Evolutionary conservation across 371 early-diverging fungal species (phyloP).

Genomic region (Mucor plumbeus): DNA sequence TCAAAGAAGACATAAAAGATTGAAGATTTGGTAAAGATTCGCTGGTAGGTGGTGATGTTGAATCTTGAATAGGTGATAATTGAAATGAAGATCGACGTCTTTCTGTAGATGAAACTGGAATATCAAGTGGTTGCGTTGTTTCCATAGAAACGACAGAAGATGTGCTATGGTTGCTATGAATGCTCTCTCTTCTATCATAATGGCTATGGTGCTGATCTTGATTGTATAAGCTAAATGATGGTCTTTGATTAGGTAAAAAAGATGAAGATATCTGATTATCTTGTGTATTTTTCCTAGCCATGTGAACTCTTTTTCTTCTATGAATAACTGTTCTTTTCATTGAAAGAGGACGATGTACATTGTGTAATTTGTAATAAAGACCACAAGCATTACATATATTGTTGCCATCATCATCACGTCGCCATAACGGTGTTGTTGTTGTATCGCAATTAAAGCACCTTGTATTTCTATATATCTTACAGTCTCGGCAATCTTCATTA

Average conservation of each 20-base stretch:
- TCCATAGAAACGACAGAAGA: not conserved
- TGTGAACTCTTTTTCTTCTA: slow-evolving; percentile 39
- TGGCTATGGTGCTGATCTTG: not conserved
- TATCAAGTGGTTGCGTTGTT: not conserved
- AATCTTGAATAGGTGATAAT: slow-evolving; percentile 13
- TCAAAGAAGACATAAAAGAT: slow-evolving; percentile 15
- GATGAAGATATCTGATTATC: not conserved
- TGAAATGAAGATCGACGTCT: slow-evolving; percentile 13
- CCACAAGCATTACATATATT: slow-evolving; percentile 80
- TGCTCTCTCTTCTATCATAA: not conserved
- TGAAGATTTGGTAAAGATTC: slow-evolving; percentile 25
- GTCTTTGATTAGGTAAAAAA: not conserved
- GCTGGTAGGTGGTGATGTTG: not conserved
- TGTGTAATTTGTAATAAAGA: slow-evolving; percentile 72
- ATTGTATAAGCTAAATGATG: not conserved
- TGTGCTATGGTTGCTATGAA: not conserved
- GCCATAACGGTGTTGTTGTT: slow-evolving; percentile 77
- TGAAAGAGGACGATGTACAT: slow-evolving; percentile 47
- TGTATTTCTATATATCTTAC: slow-evolving; percentile 14
- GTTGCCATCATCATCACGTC: slow-evolving; percentile 64
- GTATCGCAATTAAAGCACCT: slow-evolving; percentile 70
- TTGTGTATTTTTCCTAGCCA: slow-evolving; percentile 5
- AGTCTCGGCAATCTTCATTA: slow-evolving; percentile 15
- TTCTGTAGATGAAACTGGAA: not conserved
- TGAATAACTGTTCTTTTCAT: slow-evolving; percentile 53